These are phyloP conservation scores for Ilex aquifolium DNA, from an alignment of 257 asterid species.

Conservation along the genomic window DNA sequence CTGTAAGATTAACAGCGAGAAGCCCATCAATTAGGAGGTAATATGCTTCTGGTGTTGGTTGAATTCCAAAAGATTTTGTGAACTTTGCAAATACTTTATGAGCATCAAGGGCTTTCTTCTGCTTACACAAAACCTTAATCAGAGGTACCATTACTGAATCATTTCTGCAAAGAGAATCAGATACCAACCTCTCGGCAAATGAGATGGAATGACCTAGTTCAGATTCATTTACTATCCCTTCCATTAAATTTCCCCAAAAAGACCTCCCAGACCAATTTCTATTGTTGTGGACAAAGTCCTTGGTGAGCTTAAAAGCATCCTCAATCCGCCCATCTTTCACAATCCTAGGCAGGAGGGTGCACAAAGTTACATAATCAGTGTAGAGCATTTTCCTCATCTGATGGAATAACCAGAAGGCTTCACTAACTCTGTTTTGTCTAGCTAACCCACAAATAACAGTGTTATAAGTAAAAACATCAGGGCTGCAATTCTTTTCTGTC, in stretches of 20 bases:
- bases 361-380: slow-evolving; percentile 69
- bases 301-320: slow-evolving; percentile 56
- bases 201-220: slow-evolving; percentile 43
- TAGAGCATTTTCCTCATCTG: slow-evolving; percentile 72
- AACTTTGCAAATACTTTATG: slow-evolving; percentile 45
- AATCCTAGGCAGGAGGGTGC: slow-evolving; percentile 66
- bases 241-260: slow-evolving; percentile 72
- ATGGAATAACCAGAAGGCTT: slow-evolving; percentile 85
- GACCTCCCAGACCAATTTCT: slow-evolving; percentile 23
- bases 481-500: slow-evolving; percentile 59
- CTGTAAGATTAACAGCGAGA: slow-evolving; percentile 53
- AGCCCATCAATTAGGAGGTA: slow-evolving; percentile 66
- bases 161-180: slow-evolving; percentile 55
- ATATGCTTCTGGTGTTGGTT: slow-evolving; percentile 48
- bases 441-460: slow-evolving; percentile 71
- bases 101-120: slow-evolving; percentile 71
- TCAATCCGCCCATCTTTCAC: slow-evolving; percentile 65
- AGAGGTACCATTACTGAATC: slow-evolving; percentile 64
- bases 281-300: slow-evolving; percentile 34
- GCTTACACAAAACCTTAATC: slow-evolving; percentile 52
- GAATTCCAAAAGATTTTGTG: slow-evolving; percentile 39
- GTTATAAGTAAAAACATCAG: slow-evolving; percentile 81
- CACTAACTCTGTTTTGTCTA: slow-evolving; percentile 56
- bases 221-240: slow-evolving; percentile 59
- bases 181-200: slow-evolving; percentile 53